A percentile compares a stretch with the other conserved stretches of the same genome.
phyloP scores from a whole-genome alignment of 257 asterid genomes.

The Scutellaria minor region DNA sequence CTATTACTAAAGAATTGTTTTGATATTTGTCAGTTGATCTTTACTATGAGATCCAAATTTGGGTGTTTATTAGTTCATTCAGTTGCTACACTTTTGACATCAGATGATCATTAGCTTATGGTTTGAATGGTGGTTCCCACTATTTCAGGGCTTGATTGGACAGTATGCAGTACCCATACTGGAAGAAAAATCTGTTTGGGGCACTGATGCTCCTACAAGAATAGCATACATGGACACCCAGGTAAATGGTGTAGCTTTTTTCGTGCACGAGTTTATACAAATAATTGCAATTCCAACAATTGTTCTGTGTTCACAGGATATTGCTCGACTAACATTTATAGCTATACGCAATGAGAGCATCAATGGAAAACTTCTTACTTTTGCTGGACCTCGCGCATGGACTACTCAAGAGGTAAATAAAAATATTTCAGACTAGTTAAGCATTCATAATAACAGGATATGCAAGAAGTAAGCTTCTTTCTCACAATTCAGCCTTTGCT shows the following conservation, averaged over 20 bases:
- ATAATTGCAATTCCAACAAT: constrained; percentile 20
- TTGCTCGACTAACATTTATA: constrained; percentile 91
- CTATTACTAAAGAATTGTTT: not conserved
- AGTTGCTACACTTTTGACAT: constrained; percentile 18
- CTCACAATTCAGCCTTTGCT: no score
- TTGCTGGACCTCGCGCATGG: constrained; percentile 99
- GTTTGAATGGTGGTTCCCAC: constrained; percentile 30
- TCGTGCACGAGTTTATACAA: constrained; percentile 24
- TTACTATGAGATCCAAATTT: not conserved
- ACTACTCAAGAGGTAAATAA: constrained; percentile 92
- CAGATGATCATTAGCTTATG: constrained; percentile 31
- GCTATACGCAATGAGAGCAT: constrained; percentile 87
- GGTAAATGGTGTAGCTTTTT: constrained; percentile 45
- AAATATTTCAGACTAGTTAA: not conserved
- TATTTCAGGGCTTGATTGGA: constrained; percentile 85
- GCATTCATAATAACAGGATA: not conserved
- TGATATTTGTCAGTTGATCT: not conserved
- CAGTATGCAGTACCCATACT: constrained; percentile 97
- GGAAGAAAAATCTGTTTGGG: constrained; percentile 99
- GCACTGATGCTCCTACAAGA: constrained; percentile 99
- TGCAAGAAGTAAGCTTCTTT: not conserved
- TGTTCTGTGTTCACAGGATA: constrained; percentile 58
- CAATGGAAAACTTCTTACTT: constrained; percentile 85
- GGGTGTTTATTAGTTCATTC: constrained; percentile 13
- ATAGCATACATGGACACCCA: constrained; percentile 99